phyloP scores from a whole-genome alignment of 2,329 filamentous ascomycete species.

The Tolypocladium inflatum region DNA sequence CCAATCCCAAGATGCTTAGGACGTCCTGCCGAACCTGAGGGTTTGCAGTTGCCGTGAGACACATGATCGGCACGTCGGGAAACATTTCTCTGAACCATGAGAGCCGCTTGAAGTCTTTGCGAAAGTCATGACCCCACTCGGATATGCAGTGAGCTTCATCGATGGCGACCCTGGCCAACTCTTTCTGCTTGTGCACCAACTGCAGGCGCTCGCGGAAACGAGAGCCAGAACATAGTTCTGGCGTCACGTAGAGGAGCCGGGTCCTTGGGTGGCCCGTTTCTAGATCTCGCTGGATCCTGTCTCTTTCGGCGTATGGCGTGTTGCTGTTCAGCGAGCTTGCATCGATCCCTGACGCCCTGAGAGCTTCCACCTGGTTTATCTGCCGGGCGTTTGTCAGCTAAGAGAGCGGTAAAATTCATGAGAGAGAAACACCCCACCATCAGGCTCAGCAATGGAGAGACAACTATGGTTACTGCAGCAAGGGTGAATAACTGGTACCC shows the following conservation, averaged over 20 bases:
- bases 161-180: constrained; percentile 80
- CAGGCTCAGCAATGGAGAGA: constrained; percentile 79
- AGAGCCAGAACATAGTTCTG: constrained; percentile 73
- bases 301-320: constrained; percentile 55
- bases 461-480: constrained; percentile 68
- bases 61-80: constrained; percentile 82
- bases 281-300: constrained; percentile 67
- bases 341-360: constrained; percentile 63
- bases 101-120: constrained; percentile 81
- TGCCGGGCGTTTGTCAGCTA: constrained; percentile 21
- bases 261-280: constrained; percentile 79
- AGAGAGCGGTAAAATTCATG: constrained; percentile 1
- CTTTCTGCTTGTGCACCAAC: constrained; percentile 66
- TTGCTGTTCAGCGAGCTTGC: constrained; percentile 84
- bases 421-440: constrained; percentile 50
- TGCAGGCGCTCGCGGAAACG: constrained; percentile 67
- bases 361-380: constrained; percentile 85
- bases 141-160: constrained; percentile 97
- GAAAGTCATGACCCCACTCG: constrained; percentile 97
- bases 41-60: constrained; percentile 86
- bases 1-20: constrained; percentile 61
- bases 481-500: constrained; percentile 3
- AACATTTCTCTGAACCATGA: constrained; percentile 78
- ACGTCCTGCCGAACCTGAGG: constrained; percentile 73
- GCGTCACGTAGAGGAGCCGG: constrained; percentile 84